Conservation (phyloP, 2,329 filamentous ascomycete species). For the Aspergillus sp. region DNA sequence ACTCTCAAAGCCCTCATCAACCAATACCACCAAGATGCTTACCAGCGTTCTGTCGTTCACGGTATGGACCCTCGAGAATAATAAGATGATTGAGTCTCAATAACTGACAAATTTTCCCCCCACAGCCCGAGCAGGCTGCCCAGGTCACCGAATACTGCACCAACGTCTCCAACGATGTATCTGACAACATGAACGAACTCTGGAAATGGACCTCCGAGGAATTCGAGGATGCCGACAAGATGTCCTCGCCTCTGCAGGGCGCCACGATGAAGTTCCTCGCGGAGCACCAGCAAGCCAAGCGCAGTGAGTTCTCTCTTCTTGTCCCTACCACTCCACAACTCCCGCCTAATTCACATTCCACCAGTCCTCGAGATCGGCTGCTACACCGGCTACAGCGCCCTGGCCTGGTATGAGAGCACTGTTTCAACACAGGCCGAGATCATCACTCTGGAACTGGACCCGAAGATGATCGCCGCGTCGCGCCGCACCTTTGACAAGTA, state of each 20-base stretch:
- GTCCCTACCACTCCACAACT: background rate
- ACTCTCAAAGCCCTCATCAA: background rate
- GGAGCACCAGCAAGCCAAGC: conserved; percentile 3
- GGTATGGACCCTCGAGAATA: background rate
- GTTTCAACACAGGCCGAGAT: conserved; percentile 5
- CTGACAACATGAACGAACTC: background rate
- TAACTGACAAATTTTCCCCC: background rate
- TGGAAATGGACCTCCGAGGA: conserved; percentile 1
- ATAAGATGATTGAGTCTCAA: background rate
- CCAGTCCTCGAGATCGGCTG: conserved; percentile 10
- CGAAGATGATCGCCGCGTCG: conserved; percentile 5
- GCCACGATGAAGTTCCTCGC: conserved; percentile 4
- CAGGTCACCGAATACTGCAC: conserved; percentile 1
- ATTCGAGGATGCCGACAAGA: conserved; percentile 8
- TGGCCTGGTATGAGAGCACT: conserved; percentile 9
- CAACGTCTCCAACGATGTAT: background rate
- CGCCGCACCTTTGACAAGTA: conserved; percentile 4
- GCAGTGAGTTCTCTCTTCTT: background rate
- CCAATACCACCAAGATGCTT: background rate
- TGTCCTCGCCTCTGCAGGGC: conserved; percentile 8
- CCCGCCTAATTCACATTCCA: background rate
- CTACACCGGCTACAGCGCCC: conserved; percentile 8
- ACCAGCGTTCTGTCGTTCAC: background rate
- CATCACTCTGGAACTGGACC: conserved; percentile 2
- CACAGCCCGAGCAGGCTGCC: background rate